A percentile compares a stretch with the other conserved stretches of the same genome.
Conservation (phyloP, 768 basidiomycete genomes). For the Cystobasidium ongulense region DNA sequence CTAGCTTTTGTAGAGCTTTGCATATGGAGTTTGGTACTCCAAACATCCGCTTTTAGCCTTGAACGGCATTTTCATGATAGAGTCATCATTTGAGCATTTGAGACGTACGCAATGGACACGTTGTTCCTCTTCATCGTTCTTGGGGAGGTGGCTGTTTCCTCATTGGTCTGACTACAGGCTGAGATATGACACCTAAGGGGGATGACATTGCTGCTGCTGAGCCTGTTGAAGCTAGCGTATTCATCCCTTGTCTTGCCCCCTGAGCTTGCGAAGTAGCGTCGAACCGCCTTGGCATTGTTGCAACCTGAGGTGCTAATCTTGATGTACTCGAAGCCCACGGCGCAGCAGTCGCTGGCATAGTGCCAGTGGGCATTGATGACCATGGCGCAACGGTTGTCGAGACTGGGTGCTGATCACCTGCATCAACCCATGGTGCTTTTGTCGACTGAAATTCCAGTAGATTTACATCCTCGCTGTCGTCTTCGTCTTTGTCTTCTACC, state of each 20-base stretch:
- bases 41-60: too few species aligned
- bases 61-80: too few species aligned
- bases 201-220: constrained; percentile 21
- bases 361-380: neutral
- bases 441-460: neutral
- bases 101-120: neutral
- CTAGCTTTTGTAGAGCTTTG: neutral
- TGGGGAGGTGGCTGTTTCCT: neutral
- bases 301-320: neutral
- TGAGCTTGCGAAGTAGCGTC: neutral
- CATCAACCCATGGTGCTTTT: constrained; percentile 15
- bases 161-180: neutral
- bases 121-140: neutral
- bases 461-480: neutral
- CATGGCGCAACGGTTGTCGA: constrained; percentile 23
- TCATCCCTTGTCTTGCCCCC: neutral
- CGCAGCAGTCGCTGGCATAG: neutral
- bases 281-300: neutral
- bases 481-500: neutral
- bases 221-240: constrained; percentile 16
- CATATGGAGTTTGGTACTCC: too few species aligned
- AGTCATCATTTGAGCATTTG: too few species aligned
- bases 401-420: neutral
- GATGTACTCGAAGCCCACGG: neutral
- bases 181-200: constrained; percentile 15